A percentile compares a stretch with the other conserved stretches of the same genome.
Conservation (phyloP, 1,284 basidiomycete genomes). For the Sporisorium graminicola region DNA sequence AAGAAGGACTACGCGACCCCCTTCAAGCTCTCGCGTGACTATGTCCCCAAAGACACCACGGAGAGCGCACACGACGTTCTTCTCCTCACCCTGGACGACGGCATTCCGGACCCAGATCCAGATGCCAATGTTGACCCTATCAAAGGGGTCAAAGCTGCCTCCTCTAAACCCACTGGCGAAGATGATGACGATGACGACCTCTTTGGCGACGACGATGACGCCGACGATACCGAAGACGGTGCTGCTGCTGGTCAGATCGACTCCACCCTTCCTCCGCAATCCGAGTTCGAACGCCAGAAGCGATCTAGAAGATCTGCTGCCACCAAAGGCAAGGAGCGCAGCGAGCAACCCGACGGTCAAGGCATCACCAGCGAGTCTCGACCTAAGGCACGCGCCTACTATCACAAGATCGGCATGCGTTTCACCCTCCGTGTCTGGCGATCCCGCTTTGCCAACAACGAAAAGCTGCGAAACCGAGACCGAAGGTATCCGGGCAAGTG, state of each 20-base stretch:
- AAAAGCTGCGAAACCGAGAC: conserved; percentile 50
- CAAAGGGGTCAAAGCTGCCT: conserved; percentile 36
- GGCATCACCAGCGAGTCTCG: conserved; percentile 27
- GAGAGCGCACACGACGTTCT: conserved; percentile 53
- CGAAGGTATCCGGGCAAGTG: conserved; percentile 59
- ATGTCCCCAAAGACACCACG: conserved; percentile 56
- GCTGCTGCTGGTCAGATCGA: conserved; percentile 19
- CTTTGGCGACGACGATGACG: conserved; percentile 46
- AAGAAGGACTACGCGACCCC: conserved; percentile 55
- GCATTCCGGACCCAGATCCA: conserved; percentile 55
- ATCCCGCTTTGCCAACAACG: conserved; percentile 51
- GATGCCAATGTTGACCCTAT: conserved; percentile 49
- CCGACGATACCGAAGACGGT: conserved; percentile 9
- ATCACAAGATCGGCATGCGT: conserved; percentile 64
- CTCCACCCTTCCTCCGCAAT: conserved; percentile 56
- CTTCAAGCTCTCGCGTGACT: conserved; percentile 59
- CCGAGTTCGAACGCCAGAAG: conserved; percentile 52
- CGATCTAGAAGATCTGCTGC: conserved; percentile 35
- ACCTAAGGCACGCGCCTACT: conserved; percentile 58
- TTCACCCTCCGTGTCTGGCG: conserved; percentile 64
- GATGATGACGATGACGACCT: conserved; percentile 51
- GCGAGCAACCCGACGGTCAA: conserved; percentile 29
- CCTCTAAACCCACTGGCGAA: conserved; percentile 4
- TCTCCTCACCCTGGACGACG: conserved; percentile 60
- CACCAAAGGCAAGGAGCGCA: conserved; percentile 52